Evolutionary conservation across 345 rosid genomes (phyloP), one percentile per base, ranked within the genome.

Genomic region (Bruguiera parviflora): DNA sequence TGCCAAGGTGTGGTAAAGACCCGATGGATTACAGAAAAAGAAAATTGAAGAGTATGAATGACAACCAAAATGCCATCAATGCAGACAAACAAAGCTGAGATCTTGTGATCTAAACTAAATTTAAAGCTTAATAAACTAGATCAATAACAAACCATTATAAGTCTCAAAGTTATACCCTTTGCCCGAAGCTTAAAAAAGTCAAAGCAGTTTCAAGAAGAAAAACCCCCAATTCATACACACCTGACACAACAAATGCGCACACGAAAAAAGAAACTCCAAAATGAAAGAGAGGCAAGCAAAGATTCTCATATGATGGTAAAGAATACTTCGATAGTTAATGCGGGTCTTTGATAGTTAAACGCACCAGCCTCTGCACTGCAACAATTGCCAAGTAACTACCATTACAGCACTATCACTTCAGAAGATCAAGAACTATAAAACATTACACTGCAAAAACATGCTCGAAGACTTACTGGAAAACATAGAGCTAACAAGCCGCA

Each of bases 351-450:
- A 89, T 63, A 37, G 98, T 94, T 78, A 75, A 73, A 55, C 86
- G 81, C 37, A 89, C 90, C 69, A 91, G 75, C 84, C 82, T 86
- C 96, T 88, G 90, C 87, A 82, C 70, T 70, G 81, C 84, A 90
- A 85, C 80, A 71, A 79, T 63, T 27, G 66, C 61, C 65, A 70
- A 78, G 76, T 56, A 82, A 27, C 53, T 75, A 76, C 39, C 33
- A 61, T 75, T 63, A 74, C 49, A 59, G 37, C 18, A 51, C n/a
- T 11, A 10, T 43, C 47, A 55, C 55, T 5, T n/a, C 18, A 39
- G n/a, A 24, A 2, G 28, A 7, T 15, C 16, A 55, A 49, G 15
- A 65, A 47, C n/a, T 39, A 39, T 15, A 22, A 31, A 8, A 16
- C 4, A 22, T 55, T 55, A 13, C 10, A 3, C 28, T 55, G 19